Base-by-base conservation (phyloP, 305 asterid species). In the Fraxinus ornus region DNA sequence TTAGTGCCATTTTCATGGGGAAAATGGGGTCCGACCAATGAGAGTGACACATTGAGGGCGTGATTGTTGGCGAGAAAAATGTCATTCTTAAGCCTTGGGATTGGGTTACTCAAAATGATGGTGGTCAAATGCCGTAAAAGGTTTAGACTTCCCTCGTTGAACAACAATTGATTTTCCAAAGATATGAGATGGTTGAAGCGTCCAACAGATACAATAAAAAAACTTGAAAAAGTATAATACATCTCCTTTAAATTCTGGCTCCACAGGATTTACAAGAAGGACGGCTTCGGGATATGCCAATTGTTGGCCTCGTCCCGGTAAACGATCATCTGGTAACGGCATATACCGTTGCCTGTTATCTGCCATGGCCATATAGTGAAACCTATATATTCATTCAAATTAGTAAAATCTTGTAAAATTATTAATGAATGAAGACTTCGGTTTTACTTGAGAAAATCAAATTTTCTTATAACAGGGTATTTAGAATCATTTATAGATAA, bases 231-330 rank as follows among this genome's bases (percentile, higher is more conserved):
- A 28, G 22, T 39, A 74, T 47, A 13, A 19, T 78, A 93, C 97
- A 87, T 93, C 97, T 87, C 97, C 97, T 89, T 89, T 86, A 37
- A 93, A 92, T 77, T 92, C 91, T 7, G 94, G 94, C 71, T 93
- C 97, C 19, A 93, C 75, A 1, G 97, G 97, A 80, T 92, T 80
- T 22, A 90, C 88, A 19, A 93, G 94, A 22, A 90, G 92, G 82
- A 93, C 96, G 0, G 97, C 97, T 86, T 93, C 97, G 0, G 96
- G 94, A 74, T 91, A 93, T 79, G 90, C 94, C 74, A 93, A 83
- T 3, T 79, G 77, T 83, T 91, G 87, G 33, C 97, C 94, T 87
- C 96, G 83, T 52, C 82, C 89, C 1, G 94, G 91, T 78, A 90
- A 83, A 78, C 97, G 86, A 71, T 93, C 96, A n/a, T 92, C 96